Conservation (phyloP, 192 early-diverging fungal genomes). For the Chytriomyces confervae region DNA sequence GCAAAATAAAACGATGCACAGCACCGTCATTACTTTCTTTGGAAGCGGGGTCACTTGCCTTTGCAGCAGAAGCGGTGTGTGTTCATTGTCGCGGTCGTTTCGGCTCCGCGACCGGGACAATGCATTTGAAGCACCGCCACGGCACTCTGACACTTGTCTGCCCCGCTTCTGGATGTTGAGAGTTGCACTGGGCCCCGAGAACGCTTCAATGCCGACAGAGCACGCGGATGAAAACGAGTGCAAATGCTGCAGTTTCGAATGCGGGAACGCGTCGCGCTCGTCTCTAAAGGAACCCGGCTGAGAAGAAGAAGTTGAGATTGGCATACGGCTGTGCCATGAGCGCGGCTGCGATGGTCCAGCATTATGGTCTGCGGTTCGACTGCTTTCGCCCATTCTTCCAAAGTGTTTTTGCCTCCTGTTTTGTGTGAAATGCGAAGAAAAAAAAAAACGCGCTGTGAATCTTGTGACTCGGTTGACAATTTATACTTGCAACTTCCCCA, state of each 20-base stretch:
- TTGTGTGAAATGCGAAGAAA: no score
- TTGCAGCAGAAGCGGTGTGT: slow-evolving; percentile 1
- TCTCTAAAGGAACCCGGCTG: neutral
- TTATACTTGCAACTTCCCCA: no score
- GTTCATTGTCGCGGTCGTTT: neutral
- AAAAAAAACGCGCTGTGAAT: no score
- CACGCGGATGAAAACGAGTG: neutral
- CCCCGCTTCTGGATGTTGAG: no score
- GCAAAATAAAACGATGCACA: slow-evolving; percentile 61
- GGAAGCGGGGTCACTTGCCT: slow-evolving; percentile 49
- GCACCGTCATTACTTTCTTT: slow-evolving; percentile 50
- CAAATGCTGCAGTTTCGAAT: slow-evolving; percentile 4
- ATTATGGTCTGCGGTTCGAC: no score
- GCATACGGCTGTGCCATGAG: no score
- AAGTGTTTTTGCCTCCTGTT: no score
- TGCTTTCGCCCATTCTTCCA: no score
- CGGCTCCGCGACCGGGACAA: neutral
- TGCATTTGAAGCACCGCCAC: neutral
- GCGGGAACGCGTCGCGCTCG: neutral
- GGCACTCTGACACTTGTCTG: neutral
- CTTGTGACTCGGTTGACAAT: no score
- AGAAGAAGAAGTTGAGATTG: no score
- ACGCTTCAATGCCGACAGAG: neutral
- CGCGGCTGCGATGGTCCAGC: no score
- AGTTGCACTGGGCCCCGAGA: neutral